Base-by-base conservation (phyloP, 1,284 basidiomycete genomes). In the Puccinia horiana region DNA sequence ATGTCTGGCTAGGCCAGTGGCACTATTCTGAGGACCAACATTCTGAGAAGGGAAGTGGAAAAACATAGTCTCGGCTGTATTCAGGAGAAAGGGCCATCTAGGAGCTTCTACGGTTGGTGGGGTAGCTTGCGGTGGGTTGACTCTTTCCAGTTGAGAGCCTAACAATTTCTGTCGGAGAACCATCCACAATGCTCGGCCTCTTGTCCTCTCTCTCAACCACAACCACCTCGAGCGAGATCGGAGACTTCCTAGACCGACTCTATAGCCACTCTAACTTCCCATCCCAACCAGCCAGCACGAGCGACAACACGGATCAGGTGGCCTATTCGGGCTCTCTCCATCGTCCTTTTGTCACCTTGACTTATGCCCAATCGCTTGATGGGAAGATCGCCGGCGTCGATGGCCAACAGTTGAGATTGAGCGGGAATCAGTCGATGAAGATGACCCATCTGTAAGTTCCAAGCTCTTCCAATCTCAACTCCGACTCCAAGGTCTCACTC, bases 291-390 rank as follows among this genome's bases (percentile, higher is more conserved):
- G 35, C 32, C 1, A 73, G 16, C 70, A 52, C 20, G 1, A 54
- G 35, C 47, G 32, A 52, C 16, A 47, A 32, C 12, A 4, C 35
- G n/a, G 42, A 49, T 32, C 75, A 35, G 1, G 42, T 77, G 18
- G 52, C 54, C 73, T 42, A 37, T 61, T 20, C 74, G 37, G 61
- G 42, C 18, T 63, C 40, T 26, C 29, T 26, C 61, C 74, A 76
- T 32, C 52, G 82, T n/a, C 84, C 84, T 2, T 83, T 86, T 79
- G 88, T 90, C 49, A 98, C 96, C 0, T 88, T 99, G 12, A 97
- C 96, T 0, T 99, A 96, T 88, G 96, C 96, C 0, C 96, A 98
- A 87, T 96, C 94, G 0, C 88, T 96, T 70, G 96, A 99, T 88
- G 94, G 91, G 44, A 96, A 95, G 87, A 96, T 98, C 83, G 94